phyloP scores from a whole-genome alignment of 371 early-diverging fungal species.

The Cokeromyces recurvatus region DNA sequence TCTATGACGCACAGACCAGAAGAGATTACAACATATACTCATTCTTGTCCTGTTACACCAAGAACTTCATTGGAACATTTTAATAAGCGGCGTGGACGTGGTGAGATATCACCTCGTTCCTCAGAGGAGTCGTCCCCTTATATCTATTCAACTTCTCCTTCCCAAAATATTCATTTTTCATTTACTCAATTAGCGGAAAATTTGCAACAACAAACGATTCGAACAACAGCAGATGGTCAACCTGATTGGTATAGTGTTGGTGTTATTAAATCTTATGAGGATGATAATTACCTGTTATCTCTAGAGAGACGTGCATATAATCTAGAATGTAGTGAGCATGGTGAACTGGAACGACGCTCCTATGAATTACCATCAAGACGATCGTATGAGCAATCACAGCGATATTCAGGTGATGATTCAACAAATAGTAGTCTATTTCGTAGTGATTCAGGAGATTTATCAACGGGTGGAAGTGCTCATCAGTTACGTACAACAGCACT shows the following conservation, averaged over 20 bases:
- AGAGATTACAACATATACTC: not conserved
- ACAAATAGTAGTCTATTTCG: not conserved
- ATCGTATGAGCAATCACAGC: no score
- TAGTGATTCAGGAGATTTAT: conserved; percentile 26
- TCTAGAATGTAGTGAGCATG: conserved; percentile 7
- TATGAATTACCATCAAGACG: conserved; percentile 1
- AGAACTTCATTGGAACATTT: not conserved
- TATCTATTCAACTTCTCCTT: not conserved
- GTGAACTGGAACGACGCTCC: conserved; percentile 1
- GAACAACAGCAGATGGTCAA: not conserved
- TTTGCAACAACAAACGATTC: not conserved
- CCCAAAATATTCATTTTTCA: not conserved
- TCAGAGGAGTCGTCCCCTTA: conserved; percentile 7
- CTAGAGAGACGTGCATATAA: conserved; percentile 37
- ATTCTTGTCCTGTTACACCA: conserved; percentile 13
- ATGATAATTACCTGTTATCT: conserved; percentile 36
- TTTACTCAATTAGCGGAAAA: not conserved
- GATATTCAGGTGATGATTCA: no score
- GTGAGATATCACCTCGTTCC: not conserved
- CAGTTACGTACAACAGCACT: conserved; percentile 31
- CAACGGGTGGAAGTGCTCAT: not conserved
- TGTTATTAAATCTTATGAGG: conserved; percentile 19
- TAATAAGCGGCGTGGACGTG: not conserved
- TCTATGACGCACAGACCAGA: conserved; percentile 12
- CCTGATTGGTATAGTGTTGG: conserved; percentile 27